These are phyloP conservation scores for Rhizopus stolonifer DNA, from an alignment of 371 early-diverging fungal species.

Conservation along the genomic window DNA sequence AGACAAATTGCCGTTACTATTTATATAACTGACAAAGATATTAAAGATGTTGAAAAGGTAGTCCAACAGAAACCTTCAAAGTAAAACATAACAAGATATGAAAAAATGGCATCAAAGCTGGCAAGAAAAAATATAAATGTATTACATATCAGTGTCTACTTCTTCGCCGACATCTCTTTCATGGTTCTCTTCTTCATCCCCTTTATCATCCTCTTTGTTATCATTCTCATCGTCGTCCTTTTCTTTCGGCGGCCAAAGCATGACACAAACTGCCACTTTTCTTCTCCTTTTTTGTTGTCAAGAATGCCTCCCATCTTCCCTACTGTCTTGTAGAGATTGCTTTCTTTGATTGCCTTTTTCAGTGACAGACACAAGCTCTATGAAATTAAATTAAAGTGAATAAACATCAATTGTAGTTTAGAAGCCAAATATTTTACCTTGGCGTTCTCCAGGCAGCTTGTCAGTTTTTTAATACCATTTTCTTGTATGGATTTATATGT, in stretches of 20 bases:
- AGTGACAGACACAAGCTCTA: slow-evolving; percentile 12
- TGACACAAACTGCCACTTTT: slow-evolving; percentile 6
- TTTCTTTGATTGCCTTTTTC: slow-evolving; percentile 10
- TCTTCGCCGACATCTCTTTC: slow-evolving; percentile 7
- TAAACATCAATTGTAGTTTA: slow-evolving; percentile 13
- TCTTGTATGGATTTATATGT: slow-evolving; percentile 4
- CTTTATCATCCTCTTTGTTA: slow-evolving; percentile 6
- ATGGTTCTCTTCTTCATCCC: slow-evolving; percentile 4
- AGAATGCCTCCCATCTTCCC: slow-evolving; percentile 13
- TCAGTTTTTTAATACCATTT: slow-evolving; percentile 7
- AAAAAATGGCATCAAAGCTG: too few relatives aligned
- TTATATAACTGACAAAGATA: too few relatives aligned
- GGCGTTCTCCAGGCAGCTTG: slow-evolving; percentile 2
- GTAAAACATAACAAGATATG: too few relatives aligned
- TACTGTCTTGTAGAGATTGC: slow-evolving; percentile 4
- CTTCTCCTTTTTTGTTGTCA: slow-evolving; percentile 5
- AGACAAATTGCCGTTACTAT: too few relatives aligned
- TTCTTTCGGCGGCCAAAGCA: slow-evolving; percentile 15
- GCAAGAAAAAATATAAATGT: too few relatives aligned
- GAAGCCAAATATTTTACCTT: slow-evolving; percentile 11
- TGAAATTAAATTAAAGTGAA: slow-evolving; percentile 17
- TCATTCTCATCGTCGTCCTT: background rate
- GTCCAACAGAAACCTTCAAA: too few relatives aligned
- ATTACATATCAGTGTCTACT: too few relatives aligned
- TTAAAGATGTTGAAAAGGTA: too few relatives aligned